Percentiles rank a stretch among this genome's conserved stretches.
phyloP scores from a whole-genome alignment of 106 monocot species.

The Dactylorhiza incarnata region DNA sequence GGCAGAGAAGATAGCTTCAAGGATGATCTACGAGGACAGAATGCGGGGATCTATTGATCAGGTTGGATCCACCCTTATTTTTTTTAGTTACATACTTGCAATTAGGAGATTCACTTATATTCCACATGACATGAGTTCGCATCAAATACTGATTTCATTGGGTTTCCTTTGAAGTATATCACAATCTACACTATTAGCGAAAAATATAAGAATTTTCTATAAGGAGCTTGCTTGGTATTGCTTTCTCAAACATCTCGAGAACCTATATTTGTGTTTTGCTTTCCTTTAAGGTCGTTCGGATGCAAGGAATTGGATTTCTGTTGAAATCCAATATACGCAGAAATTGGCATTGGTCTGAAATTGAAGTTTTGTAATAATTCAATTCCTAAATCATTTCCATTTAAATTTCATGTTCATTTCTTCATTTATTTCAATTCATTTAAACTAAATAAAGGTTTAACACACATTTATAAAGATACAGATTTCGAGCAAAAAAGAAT shows the following conservation, averaged over 20 bases:
- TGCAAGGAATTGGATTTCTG: no score
- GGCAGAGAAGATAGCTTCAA: conserved; percentile 95
- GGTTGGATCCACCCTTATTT: conserved; percentile 19
- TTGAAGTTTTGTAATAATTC: no score
- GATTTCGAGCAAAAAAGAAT: no score
- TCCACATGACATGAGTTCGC: not conserved
- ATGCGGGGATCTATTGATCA: conserved; percentile 98
- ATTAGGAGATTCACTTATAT: not conserved
- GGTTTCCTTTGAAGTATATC: not conserved
- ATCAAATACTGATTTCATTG: not conserved
- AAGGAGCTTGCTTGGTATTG: not conserved
- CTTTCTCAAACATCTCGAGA: not conserved
- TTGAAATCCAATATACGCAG: no score
- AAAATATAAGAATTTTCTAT: not conserved
- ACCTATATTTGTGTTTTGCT: no score
- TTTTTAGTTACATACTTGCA: not conserved
- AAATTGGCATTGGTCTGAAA: no score
- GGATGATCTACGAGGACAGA: conserved; percentile 96
- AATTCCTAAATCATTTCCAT: no score
- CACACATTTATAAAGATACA: no score
- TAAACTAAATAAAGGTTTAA: no score
- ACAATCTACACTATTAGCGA: not conserved
- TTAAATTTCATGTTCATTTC: no score
- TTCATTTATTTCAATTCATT: no score
- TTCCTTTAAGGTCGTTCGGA: no score